Percentiles rank a stretch among this genome's conserved stretches.
These are phyloP conservation scores for Pholiota adiposa DNA, from an alignment of 1,284 basidiomycete genomes.

Conservation along the genomic window DNA sequence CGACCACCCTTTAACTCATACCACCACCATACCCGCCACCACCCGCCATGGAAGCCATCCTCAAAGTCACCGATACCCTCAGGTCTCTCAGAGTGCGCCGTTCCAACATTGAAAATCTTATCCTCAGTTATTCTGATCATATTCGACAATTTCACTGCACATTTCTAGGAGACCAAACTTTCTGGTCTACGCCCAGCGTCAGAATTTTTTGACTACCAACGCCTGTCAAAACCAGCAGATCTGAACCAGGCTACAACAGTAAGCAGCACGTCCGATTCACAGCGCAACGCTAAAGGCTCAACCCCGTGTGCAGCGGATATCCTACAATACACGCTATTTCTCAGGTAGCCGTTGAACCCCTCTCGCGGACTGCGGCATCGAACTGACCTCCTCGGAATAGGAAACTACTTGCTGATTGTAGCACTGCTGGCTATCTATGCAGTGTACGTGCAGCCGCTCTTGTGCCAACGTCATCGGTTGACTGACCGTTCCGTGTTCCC, in stretches of 20 bases:
- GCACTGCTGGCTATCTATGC: slow-evolving; percentile 88
- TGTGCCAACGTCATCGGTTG: slow-evolving; percentile 2
- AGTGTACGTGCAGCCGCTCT: slow-evolving; percentile 57
- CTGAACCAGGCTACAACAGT: slow-evolving; percentile 73
- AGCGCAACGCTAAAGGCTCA: slow-evolving; percentile 11
- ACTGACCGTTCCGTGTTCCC: slow-evolving; percentile 28
- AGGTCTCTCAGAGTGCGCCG: slow-evolving; percentile 68
- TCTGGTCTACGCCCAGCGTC: slow-evolving; percentile 78
- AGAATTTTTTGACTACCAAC: slow-evolving; percentile 91
- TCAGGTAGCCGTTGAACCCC: slow-evolving; percentile 53
- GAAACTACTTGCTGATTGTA: slow-evolving; percentile 90
- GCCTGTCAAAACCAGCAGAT: slow-evolving; percentile 82
- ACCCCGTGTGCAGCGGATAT: slow-evolving; percentile 69
- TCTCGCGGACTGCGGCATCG: neutral
- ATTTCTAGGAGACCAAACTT: slow-evolving; percentile 76
- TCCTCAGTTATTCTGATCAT: neutral
- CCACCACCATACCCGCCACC: slow-evolving; percentile 14
- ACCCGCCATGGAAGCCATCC: slow-evolving; percentile 57
- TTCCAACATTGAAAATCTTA: neutral
- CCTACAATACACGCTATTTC: slow-evolving; percentile 94
- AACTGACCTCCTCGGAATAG: slow-evolving; percentile 35
- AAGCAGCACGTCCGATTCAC: slow-evolving; percentile 30
- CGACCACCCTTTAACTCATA: slow-evolving; percentile 17
- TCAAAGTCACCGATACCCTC: slow-evolving; percentile 69
- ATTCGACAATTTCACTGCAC: neutral